Percentiles rank a stretch among this genome's conserved stretches.
phyloP scores from a whole-genome alignment of 495 filamentous ascomycete species.

The Trichoderma orchidacearum region DNA sequence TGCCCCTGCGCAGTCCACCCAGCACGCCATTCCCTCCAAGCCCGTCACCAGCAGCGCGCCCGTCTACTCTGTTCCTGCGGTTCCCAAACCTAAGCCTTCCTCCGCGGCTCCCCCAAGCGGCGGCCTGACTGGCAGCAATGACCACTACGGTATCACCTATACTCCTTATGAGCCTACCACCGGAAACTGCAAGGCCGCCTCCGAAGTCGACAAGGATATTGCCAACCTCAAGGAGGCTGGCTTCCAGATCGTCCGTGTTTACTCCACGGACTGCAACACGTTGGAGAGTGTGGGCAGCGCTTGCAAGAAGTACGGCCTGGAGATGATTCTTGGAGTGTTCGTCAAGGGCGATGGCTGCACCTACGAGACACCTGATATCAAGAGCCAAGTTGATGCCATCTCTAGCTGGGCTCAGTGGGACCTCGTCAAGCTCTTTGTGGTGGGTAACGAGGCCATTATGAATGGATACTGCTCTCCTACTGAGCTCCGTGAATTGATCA shows the following conservation, averaged over 20 bases:
- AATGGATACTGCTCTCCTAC: conserved; percentile 45
- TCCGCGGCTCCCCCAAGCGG: conserved; percentile 11
- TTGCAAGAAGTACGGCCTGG: conserved; percentile 45
- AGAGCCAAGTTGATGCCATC: conserved; percentile 60
- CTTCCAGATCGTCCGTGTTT: conserved; percentile 73
- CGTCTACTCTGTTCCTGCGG: conserved; percentile 3
- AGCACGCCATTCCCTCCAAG: conserved; percentile 4
- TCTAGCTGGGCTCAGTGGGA: conserved; percentile 61
- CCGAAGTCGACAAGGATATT: conserved; percentile 51
- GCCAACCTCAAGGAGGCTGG: conserved; percentile 53
- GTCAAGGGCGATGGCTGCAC: conserved; percentile 49
- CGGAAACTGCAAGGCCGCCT: conserved; percentile 53
- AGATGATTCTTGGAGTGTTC: conserved; percentile 77
- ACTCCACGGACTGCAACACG: conserved; percentile 79
- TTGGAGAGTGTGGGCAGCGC: conserved; percentile 62
- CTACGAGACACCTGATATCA: conserved; percentile 32
- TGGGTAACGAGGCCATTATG: conserved; percentile 85
- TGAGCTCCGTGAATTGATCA: conserved; percentile 58
- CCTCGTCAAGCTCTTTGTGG: conserved; percentile 61
- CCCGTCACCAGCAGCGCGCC: conserved; percentile 7
- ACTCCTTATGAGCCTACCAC: conserved; percentile 50
- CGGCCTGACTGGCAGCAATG: conserved; percentile 28
- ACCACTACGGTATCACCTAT: conserved; percentile 84
- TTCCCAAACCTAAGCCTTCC: conserved; percentile 3
- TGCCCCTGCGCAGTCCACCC: conserved; percentile 4